Conservation (phyloP, 2,329 filamentous ascomycete species). For the Pseudohalonectria lignicola region DNA sequence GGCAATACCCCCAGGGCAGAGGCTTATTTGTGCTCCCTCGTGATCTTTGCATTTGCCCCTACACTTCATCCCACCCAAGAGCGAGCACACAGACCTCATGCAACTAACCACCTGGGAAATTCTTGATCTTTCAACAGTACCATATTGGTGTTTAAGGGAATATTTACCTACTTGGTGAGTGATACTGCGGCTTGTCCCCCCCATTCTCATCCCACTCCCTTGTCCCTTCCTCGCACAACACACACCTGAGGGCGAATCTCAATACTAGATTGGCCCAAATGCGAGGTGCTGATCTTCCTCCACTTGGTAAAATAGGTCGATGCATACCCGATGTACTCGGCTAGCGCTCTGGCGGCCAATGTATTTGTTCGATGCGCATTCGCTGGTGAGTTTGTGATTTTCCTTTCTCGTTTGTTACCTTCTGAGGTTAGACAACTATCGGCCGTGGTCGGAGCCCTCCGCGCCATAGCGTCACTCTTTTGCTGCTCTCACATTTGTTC, state of each 20-base stretch:
- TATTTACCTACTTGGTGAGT: conserved; percentile 79
- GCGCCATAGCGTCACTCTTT: too few relatives aligned
- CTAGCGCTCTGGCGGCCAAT: conserved; percentile 73
- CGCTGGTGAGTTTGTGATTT: conserved; percentile 47
- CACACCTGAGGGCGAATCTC: background rate
- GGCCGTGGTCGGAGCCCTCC: too few relatives aligned
- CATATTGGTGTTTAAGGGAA: conserved; percentile 68
- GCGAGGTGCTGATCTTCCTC: conserved; percentile 6
- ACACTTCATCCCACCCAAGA: background rate
- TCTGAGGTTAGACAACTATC: too few relatives aligned
- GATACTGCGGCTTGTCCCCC: background rate
- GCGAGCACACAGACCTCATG: conserved; percentile 14
- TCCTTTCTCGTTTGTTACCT: too few relatives aligned
- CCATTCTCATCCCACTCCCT: background rate
- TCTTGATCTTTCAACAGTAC: conserved; percentile 35
- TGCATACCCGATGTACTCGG: conserved; percentile 65
- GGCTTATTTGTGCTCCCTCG: too few relatives aligned
- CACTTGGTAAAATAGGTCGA: conserved; percentile 53
- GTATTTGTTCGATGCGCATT: conserved; percentile 69
- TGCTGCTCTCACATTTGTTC: too few relatives aligned
- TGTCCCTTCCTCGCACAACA: background rate
- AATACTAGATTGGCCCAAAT: conserved; percentile 13
- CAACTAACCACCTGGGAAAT: conserved; percentile 15
- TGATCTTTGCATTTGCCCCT: background rate
- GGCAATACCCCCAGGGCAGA: too few relatives aligned